A percentile compares a stretch with the other conserved stretches of the same genome.
phyloP scores from a whole-genome alignment of 306 rosid species.

The Cyamopsis tetragonoloba region DNA sequence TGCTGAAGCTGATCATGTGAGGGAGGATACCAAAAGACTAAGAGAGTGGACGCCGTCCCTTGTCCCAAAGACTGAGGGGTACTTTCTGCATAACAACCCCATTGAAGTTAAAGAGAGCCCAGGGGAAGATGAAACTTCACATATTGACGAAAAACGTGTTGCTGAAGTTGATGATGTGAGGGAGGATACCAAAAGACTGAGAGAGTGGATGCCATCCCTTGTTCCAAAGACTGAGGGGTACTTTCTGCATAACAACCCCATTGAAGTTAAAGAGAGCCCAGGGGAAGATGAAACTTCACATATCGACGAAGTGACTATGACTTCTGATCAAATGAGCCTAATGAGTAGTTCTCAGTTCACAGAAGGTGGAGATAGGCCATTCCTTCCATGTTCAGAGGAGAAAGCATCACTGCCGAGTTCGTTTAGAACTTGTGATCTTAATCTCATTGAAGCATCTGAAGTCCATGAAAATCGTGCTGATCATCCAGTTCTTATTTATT shows the following conservation, averaged over 20 bases:
- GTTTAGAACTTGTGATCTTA: constrained; percentile 92
- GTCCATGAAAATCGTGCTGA: constrained; percentile 62
- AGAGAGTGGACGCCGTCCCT: constrained; percentile 61
- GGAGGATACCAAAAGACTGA: constrained; percentile 55
- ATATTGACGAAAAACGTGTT: constrained; percentile 67
- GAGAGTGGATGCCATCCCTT: constrained; percentile 57
- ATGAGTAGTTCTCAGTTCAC: constrained; percentile 43
- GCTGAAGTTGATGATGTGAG: constrained; percentile 45
- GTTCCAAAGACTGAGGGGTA: constrained; percentile 45
- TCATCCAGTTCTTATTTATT: constrained; percentile 46
- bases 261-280: constrained; percentile 42
- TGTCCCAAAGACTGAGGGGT: constrained; percentile 43
- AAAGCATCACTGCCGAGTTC: constrained; percentile 66
- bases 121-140: constrained; percentile 37
- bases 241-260: constrained; percentile 46
- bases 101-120: constrained; percentile 44
- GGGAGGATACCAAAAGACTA: constrained; percentile 52
- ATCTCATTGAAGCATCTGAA: constrained; percentile 81
- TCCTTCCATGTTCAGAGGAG: constrained; percentile 55
- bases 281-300: constrained; percentile 37
- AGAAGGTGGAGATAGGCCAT: constrained; percentile 42
- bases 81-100: constrained; percentile 46
- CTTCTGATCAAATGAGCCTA: constrained; percentile 43
- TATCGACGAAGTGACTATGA: constrained; percentile 33
- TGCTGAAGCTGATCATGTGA: constrained; percentile 45